phyloP scores from a whole-genome alignment of 331 rosid genomes.

The Quercus lobata region DNA sequence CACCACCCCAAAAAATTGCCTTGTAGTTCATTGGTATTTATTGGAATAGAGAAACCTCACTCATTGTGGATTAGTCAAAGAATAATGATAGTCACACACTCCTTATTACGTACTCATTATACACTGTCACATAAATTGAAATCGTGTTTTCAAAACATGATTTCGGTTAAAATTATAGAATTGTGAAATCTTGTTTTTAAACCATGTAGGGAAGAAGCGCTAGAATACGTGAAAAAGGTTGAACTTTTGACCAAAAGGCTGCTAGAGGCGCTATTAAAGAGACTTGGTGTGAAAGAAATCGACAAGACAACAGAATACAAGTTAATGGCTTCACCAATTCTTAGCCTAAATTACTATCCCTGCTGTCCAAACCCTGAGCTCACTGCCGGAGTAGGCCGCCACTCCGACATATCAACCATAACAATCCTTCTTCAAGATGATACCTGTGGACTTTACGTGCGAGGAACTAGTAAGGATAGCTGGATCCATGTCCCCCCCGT shows the following conservation, averaged over 20 bases:
- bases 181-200: too few relatives aligned
- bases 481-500: constrained; percentile 37
- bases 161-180: too few relatives aligned
- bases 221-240: constrained; percentile 33
- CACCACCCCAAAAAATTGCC: too few relatives aligned
- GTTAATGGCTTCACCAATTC: constrained; percentile 29
- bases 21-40: too few relatives aligned
- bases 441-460: constrained; percentile 33
- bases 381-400: constrained; percentile 28
- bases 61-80: too few relatives aligned
- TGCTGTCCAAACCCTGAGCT: constrained; percentile 33
- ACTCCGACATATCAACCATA: constrained; percentile 34
- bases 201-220: constrained; percentile 24
- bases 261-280: constrained; percentile 24
- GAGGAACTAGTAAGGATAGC: constrained; percentile 18
- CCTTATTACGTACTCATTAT: too few relatives aligned
- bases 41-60: too few relatives aligned
- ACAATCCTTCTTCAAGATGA: constrained; percentile 43
- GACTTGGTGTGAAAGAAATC: constrained; percentile 23
- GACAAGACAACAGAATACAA: constrained; percentile 22
- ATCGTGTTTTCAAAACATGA: too few relatives aligned
- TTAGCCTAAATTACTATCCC: constrained; percentile 38
- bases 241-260: constrained; percentile 20
- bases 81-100: too few relatives aligned
- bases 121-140: too few relatives aligned